Evolutionary conservation across 192 early-diverging fungal species (phyloP).

Genomic region (Coemansia sp.): DNA sequence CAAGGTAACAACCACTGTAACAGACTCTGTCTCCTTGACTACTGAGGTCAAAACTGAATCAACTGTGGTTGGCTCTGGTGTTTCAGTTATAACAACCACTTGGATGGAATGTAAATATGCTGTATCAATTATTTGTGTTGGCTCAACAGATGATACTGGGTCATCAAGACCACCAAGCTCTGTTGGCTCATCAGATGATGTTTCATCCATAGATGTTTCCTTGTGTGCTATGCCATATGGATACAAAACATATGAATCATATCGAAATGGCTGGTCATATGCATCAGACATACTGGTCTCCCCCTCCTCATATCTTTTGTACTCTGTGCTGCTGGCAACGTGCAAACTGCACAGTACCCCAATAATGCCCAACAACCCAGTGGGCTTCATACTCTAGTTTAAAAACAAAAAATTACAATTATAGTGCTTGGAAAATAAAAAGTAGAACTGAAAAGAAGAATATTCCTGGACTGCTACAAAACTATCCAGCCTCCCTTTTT

Average conservation of each 20-base stretch:
- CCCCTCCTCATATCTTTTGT: background rate
- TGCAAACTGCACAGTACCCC: background rate
- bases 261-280: background rate
- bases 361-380: background rate
- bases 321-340: background rate
- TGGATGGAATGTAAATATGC: background rate
- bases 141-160: background rate
- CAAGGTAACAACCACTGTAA: slow-evolving; percentile 1
- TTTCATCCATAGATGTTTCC: slow-evolving; percentile 7
- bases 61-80: background rate
- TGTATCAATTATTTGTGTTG: background rate
- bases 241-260: background rate
- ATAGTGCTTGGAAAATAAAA: background rate
- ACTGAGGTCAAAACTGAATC: background rate
- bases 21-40: background rate
- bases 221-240: slow-evolving; percentile 8
- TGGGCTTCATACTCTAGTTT: background rate
- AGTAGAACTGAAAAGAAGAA: background rate
- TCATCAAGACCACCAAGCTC: slow-evolving; percentile 5
- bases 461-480: background rate
- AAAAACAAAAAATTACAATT: background rate
- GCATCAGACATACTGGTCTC: background rate
- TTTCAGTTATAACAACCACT: background rate
- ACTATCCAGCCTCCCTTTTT: background rate
- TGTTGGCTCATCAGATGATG: background rate